These are phyloP conservation scores for Mycena floridula DNA, from an alignment of 768 basidiomycete species.

Conservation along the genomic window DNA sequence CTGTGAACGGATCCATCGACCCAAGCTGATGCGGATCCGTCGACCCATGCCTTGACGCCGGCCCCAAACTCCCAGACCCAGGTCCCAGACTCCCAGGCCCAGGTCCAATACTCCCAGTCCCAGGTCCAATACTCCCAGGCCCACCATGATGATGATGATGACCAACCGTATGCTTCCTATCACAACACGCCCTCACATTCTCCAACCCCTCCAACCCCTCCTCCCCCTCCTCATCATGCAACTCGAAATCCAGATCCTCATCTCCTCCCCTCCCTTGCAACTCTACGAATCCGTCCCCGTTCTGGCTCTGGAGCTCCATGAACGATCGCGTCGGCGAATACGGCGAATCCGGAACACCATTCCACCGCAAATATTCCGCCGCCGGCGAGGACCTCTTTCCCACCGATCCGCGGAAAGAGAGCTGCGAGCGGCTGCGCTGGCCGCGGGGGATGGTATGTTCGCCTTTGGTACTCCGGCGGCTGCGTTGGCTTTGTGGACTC, in stretches of 20 bases:
- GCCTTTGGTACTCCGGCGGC: slow-evolving; percentile 55
- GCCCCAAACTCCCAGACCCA: too few relatives aligned
- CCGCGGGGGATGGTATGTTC: slow-evolving; percentile 70
- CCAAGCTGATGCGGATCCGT: too few relatives aligned
- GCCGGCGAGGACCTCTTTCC: slow-evolving; percentile 89
- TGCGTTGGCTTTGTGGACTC: slow-evolving; percentile 74
- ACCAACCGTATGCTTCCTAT: slow-evolving; percentile 82
- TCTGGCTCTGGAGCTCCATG: slow-evolving; percentile 41
- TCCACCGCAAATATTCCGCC: slow-evolving; percentile 83
- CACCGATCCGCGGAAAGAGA: slow-evolving; percentile 68
- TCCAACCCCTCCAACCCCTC: slow-evolving; percentile 84
- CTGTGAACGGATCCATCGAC: slow-evolving; percentile 51
- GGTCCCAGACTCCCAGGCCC: too few relatives aligned
- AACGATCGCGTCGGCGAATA: slow-evolving; percentile 72
- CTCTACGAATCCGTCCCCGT: too few relatives aligned
- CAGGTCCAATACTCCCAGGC: too few relatives aligned
- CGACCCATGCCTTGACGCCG: too few relatives aligned
- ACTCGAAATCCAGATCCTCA: slow-evolving; percentile 82
- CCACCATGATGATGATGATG: slow-evolving; percentile 61
- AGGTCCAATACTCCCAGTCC: too few relatives aligned
- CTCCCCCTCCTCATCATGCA: slow-evolving; percentile 72
- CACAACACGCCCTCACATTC: slow-evolving; percentile 91
- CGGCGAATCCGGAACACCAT: slow-evolving; percentile 66
- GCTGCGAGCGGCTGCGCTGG: slow-evolving; percentile 71
- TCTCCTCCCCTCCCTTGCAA: too few relatives aligned